Evolutionary conservation across 305 asterid genomes (phyloP), one percentile per base, ranked within the genome.

Genomic region (Fraxinus dipetala): DNA sequence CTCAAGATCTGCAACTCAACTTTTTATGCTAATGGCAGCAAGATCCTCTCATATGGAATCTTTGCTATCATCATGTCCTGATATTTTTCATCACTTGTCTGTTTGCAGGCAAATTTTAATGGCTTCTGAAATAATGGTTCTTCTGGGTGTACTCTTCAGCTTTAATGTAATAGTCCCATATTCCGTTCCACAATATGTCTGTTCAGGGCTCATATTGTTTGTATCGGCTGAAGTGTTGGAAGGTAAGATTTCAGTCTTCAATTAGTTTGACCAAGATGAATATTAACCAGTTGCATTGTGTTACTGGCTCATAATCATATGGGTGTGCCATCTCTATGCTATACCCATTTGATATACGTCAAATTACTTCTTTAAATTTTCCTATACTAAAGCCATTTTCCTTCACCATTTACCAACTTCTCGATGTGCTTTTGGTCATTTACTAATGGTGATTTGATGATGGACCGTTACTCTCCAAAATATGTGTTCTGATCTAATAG

Each of bases 201-300:
- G 83, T 85, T 89, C 99, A 1, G 99, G 98, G 81, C 97, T 96
- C 79, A 61, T 96, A 80, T 88, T 92, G 98, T 96, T 96, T 86
- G 99, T 96, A 75, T 92, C 98, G 82, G 97, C 97, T 83, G 99
- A 96, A 91, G 99, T 96, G 16, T 84, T 96, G 74, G 99, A 96
- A 94, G 99, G 99, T 89, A 85, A 85, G 83, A 80, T 48, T 76
- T 65, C 74, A 43, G 61, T 32, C 1, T 69, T 69, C 22, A 30
- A 30, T 30, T 30, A 30, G 38, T 30, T 9, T 69, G 30, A 69
- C 75, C 38, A 63, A 26, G 35, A 63, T 63, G 72, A 63, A 63
- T 63, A 63, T 63, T 63, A 22, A 22, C 72, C 72, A 63, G 72
- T 24, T 63, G 34, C 72, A 63, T 63, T 63, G 72, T 26, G 34